Base-by-base conservation (phyloP, 768 basidiomycete species). In the Phallus indusiatus region DNA sequence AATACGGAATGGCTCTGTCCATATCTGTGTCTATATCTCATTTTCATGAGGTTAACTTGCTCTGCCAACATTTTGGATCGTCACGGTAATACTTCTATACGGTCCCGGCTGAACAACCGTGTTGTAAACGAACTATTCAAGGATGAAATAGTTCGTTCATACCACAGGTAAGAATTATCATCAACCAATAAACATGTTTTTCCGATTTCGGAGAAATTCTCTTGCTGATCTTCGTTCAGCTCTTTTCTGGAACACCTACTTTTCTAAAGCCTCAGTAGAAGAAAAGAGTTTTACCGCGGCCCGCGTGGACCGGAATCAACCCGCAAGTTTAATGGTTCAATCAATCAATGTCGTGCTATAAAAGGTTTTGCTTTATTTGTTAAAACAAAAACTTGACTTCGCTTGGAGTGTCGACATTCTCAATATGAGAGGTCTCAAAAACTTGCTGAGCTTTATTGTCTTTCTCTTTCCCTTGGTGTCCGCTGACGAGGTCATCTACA, bases 401-500 rank as follows among this genome's bases (percentile, higher is more conserved):
- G 28, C 28, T 28, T 28, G 28, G 28, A 28, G 7, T 2, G 28
- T 28, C 28, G 28, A 28, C 52, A 85, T 91, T 35, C 75, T 90
- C 20, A 7, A 3, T 28, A 28, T 28, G 28, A 28, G 7, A 28
- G 7, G 28, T 7, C 28, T 28, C 28, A 28, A 28, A 28, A 28
- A 28, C 28, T 28, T 42, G 12, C 42, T 10, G n/a, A 11, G 42
- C n/a, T 36, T 57, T 20, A 24, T 54, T 12, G 34, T 58, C 18
- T 58, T 63, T 21, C 21, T 49, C 21, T 16, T 50, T 22, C 35
- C 62, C 34, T 36, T 42, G 33, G 56, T 55, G 36, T 46, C 51
- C 16, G 72, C 71, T 16, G 77, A 79, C 67, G 64, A 76, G 47
- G 58, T 65, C 47, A 69, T 79, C 55, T 80, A 78, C 63, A 70